Evolutionary conservation across 805 yeast species (phyloP).

Genomic region (Metschnikowia picachoensis): DNA sequence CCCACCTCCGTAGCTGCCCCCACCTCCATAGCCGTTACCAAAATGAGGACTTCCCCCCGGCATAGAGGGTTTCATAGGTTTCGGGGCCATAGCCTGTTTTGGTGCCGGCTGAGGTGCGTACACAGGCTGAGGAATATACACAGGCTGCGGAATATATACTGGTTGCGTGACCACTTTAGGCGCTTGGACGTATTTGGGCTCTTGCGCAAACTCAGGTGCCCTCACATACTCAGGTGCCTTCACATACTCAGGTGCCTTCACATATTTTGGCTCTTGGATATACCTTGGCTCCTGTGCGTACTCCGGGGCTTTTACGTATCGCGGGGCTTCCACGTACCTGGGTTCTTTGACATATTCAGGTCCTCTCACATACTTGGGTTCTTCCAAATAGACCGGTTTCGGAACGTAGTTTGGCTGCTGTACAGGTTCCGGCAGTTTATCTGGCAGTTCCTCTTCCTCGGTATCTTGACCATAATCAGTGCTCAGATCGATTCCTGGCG

Average conservation of each 20-base stretch:
- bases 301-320: not conserved
- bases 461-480: not conserved
- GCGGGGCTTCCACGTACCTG: not conserved
- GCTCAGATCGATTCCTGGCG: not conserved
- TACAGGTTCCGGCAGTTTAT: not conserved
- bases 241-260: no score
- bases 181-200: no score
- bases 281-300: not conserved
- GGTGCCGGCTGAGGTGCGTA: no score
- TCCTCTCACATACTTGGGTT: not conserved
- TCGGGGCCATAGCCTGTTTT: not conserved
- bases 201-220: not conserved
- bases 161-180: no score
- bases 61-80: not conserved
- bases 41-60: not conserved
- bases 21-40: not conserved
- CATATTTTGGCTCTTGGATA: not conserved
- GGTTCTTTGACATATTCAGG: not conserved
- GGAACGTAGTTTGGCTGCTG: not conserved
- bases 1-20: no score
- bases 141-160: no score
- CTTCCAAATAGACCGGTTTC: not conserved
- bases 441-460: not conserved
- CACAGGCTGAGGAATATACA: no score
- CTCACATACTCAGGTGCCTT: no score